Evolutionary conservation across 495 filamentous ascomycete genomes (phyloP), one percentile per base, ranked within the genome.

Genomic region (Annulohypoxylon stygium): DNA sequence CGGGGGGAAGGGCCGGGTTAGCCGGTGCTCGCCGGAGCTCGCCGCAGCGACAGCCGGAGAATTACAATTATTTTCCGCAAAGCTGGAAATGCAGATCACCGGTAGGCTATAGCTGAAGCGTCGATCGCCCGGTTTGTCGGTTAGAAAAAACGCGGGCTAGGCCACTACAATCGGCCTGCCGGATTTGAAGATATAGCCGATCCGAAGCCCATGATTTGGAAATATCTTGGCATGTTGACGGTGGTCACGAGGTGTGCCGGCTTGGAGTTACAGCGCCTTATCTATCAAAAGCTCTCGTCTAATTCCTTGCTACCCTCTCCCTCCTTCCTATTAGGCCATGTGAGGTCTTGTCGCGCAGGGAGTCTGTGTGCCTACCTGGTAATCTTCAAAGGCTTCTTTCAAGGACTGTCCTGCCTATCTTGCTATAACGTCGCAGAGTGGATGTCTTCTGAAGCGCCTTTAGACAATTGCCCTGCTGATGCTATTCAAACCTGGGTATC

Each of bases 221-320:
- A 64, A 59, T 50, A 37, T 39, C 67, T 69, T 63, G 57, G 51
- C 65, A 61, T 67, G 47, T 67, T 74, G 39, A 65, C 65, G 37
- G 54, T 60, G 47, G 34, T 45, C 59, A 70, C 59, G 41, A 57
- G 61, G 71, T 66, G 66, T 59, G 61, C 50, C 57, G 55, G 50
- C 62, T 25, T 73, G 55, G 61, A 76, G 66, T 70, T 63, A 67
- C 57, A 70, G 58, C 48, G 51, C 61, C 65, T 73, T 76, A 73
- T 76, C 74, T 73, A 50, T 69, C 73, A 58, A 62, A 59, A 61
- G 47, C 69, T 75, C 64, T 43, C 64, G 41, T 67, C 64, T 25
- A 59, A 66, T 66, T 20, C 26, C 57, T 68, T 68, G 43, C 55
- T 54, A 36, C 45, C 65, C 45, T 61, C 57, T 61, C 61, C 57